These are phyloP conservation scores for Yarrowia bubula DNA, from an alignment of 805 yeast species.

Conservation along the genomic window DNA sequence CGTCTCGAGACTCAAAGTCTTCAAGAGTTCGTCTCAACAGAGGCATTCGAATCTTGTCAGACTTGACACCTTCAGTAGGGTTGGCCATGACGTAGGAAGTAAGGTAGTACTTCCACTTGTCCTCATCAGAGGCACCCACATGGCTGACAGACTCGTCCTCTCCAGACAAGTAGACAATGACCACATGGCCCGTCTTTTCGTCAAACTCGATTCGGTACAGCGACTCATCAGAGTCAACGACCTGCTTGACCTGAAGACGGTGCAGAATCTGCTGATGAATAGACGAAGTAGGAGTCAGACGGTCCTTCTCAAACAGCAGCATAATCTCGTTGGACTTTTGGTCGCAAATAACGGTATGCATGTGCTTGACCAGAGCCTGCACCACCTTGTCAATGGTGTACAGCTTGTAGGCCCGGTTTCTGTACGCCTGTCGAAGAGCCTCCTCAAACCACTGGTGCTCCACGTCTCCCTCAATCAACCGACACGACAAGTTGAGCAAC, in stretches of 20 bases:
- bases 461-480: conserved; percentile 80
- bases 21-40: conserved; percentile 54
- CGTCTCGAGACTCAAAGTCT: conserved; percentile 31
- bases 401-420: conserved; percentile 87
- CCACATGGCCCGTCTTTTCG: conserved; percentile 51
- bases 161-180: conserved; percentile 78
- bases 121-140: conserved; percentile 79
- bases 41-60: conserved; percentile 73
- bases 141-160: conserved; percentile 43
- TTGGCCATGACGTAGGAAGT: conserved; percentile 92
- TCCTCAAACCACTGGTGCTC: conserved; percentile 97
- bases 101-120: conserved; percentile 87
- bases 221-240: conserved; percentile 83
- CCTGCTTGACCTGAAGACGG: conserved; percentile 79
- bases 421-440: conserved; percentile 87
- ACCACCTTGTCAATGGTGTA: conserved; percentile 92
- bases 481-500: conserved; percentile 68
- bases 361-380: conserved; percentile 78
- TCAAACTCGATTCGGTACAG: conserved; percentile 84
- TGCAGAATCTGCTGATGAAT: conserved; percentile 86
- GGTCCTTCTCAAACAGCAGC: conserved; percentile 77
- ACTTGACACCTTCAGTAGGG: conserved; percentile 94
- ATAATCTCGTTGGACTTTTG: conserved; percentile 75
- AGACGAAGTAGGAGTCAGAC: conserved; percentile 60
- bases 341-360: conserved; percentile 81